phyloP scores from a whole-genome alignment of 2,329 filamentous ascomycete genomes.

The Cadophora luteo-olivacea region DNA sequence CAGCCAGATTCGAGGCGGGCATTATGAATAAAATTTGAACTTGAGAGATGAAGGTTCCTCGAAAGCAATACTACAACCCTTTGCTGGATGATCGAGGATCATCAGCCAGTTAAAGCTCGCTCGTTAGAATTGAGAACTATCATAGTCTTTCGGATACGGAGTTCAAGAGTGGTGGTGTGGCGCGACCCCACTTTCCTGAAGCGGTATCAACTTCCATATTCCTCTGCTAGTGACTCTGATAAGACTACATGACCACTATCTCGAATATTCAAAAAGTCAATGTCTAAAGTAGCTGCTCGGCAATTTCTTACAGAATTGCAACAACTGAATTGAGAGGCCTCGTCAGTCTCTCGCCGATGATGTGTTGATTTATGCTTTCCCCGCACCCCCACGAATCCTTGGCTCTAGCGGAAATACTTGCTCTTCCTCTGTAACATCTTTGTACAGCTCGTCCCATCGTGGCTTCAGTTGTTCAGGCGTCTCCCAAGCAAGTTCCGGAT shows the following conservation, averaged over 20 bases:
- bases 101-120: not conserved
- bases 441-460: conserved; percentile 60
- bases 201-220: not conserved
- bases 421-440: conserved; percentile 56
- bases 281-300: no score
- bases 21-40: not conserved
- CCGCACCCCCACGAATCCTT: conserved; percentile 43
- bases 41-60: not conserved
- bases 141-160: not conserved
- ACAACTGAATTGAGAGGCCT: no score
- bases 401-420: conserved; percentile 64
- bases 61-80: not conserved
- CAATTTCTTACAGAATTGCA: no score
- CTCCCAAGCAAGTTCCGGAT: conserved; percentile 51
- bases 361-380: conserved; percentile 13
- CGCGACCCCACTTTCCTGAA: not conserved
- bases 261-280: no score
- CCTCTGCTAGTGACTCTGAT: not conserved
- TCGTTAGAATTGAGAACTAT: not conserved
- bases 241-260: no score
- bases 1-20: not conserved
- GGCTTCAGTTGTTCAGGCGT: conserved; percentile 47
- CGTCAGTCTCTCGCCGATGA: no score
- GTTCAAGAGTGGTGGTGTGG: conserved; percentile 10
- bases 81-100: not conserved